Conservation (phyloP, 768 basidiomycete genomes). For the Panaeolus papilionaceus region DNA sequence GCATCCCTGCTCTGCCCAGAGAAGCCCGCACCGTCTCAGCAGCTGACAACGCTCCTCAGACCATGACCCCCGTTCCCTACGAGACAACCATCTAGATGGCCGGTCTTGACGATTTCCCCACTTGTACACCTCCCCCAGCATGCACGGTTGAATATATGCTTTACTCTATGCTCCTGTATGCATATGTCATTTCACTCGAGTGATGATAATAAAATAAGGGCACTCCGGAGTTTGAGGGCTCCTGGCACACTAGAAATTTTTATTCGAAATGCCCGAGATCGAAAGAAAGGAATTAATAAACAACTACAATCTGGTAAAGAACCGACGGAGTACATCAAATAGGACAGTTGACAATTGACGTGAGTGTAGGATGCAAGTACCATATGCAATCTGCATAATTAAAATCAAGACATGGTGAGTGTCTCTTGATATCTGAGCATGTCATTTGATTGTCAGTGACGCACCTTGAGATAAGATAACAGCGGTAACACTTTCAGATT, state of each 20-base stretch:
- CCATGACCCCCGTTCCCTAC: slow-evolving; percentile 91
- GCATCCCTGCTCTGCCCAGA: slow-evolving; percentile 84
- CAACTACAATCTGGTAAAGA: too few species aligned
- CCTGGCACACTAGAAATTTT: not conserved
- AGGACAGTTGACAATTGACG: too few species aligned
- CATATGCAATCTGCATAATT: too few species aligned
- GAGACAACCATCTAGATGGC: slow-evolving; percentile 91
- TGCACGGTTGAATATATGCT: slow-evolving; percentile 33
- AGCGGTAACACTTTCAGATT: not conserved
- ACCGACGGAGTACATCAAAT: too few species aligned
- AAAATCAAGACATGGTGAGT: too few species aligned
- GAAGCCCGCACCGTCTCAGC: slow-evolving; percentile 77
- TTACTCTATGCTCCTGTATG: slow-evolving; percentile 32
- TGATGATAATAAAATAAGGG: slow-evolving; percentile 13
- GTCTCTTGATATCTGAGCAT: too few species aligned
- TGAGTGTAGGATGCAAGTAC: too few species aligned
- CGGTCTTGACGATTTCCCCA: slow-evolving; percentile 22
- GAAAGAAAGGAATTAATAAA: not conserved
- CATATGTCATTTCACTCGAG: slow-evolving; percentile 28
- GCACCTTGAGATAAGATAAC: not conserved
- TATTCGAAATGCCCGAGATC: not conserved
- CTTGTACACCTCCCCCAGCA: slow-evolving; percentile 19
- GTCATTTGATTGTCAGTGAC: too few species aligned
- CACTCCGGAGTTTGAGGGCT: slow-evolving; percentile 5
- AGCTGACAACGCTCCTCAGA: slow-evolving; percentile 84